A percentile compares a stretch with the other conserved stretches of the same genome.
Conservation (phyloP, 192 early-diverging fungal species). For the Paraglomus occultum region DNA sequence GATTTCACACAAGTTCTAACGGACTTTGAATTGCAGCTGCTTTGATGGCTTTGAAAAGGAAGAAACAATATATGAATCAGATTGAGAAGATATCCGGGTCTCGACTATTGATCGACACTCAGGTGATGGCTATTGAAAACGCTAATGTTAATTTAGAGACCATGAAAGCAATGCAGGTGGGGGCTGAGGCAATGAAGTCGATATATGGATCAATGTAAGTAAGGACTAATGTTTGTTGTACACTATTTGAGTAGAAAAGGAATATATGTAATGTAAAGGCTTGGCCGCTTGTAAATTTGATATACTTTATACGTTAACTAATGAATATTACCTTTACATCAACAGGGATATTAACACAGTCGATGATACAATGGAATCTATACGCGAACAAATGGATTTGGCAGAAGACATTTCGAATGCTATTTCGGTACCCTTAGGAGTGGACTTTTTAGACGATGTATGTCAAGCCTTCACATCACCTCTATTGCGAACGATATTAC, state of each 20-base stretch:
- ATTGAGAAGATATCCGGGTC: conserved; percentile 87
- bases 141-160: conserved; percentile 95
- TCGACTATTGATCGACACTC: conserved; percentile 89
- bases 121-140: conserved; percentile 93
- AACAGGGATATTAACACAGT: conserved; percentile 89
- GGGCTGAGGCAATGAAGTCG: conserved; percentile 88
- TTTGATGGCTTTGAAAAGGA: conserved; percentile 92
- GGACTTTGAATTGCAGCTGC: conserved; percentile 60
- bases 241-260: too few species aligned
- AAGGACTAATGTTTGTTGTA: not conserved
- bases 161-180: conserved; percentile 92
- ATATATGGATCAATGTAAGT: conserved; percentile 87
- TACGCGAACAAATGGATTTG: conserved; percentile 96
- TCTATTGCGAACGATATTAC: not conserved
- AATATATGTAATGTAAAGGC: not conserved
- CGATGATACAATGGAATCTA: conserved; percentile 94
- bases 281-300: not conserved
- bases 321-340: not conserved
- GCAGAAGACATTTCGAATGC: conserved; percentile 93
- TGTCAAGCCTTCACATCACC: conserved; percentile 1
- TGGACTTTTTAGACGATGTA: conserved; percentile 89
- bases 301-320: not conserved
- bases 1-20: too few species aligned
- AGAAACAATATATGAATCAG: conserved; percentile 80
- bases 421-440: conserved; percentile 88